phyloP scores from a whole-genome alignment of 1,284 basidiomycete species.

The Cryptococcus depauperatus region DNA sequence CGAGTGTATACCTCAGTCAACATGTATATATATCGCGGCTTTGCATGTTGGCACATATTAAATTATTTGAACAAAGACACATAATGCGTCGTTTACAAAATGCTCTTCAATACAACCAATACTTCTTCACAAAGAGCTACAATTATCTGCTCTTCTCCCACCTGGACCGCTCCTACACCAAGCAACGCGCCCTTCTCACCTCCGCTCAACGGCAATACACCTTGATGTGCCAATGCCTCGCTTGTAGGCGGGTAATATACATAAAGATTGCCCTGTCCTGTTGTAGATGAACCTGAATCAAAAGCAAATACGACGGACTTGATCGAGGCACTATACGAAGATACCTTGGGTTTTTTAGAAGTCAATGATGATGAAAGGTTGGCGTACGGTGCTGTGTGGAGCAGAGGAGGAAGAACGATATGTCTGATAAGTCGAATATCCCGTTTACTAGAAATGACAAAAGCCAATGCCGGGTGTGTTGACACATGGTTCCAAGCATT shows the following conservation, averaged over 20 bases:
- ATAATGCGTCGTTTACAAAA: too few relatives aligned
- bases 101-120: constrained; percentile 56
- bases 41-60: too few relatives aligned
- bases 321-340: not conserved
- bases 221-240: constrained; percentile 61
- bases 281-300: constrained; percentile 54
- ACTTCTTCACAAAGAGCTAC: constrained; percentile 71
- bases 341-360: constrained; percentile 7
- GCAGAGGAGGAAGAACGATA: constrained; percentile 28
- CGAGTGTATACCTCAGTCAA: too few relatives aligned
- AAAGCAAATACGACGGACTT: constrained; percentile 58
- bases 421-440: constrained; percentile 79
- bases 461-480: constrained; percentile 81
- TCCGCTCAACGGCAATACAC: constrained; percentile 64
- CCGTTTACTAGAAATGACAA: constrained; percentile 88
- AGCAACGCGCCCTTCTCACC: constrained; percentile 60
- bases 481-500: constrained; percentile 63
- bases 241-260: constrained; percentile 57
- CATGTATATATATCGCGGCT: too few relatives aligned
- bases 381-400: not conserved
- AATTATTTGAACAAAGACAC: too few relatives aligned
- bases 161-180: constrained; percentile 58
- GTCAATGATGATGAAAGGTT: constrained; percentile 5
- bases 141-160: constrained; percentile 46
- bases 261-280: constrained; percentile 63